Evolutionary conservation across 305 asterid species (phyloP), one percentile per base, ranked within the genome.

Genomic region (Solanum chacoense): DNA sequence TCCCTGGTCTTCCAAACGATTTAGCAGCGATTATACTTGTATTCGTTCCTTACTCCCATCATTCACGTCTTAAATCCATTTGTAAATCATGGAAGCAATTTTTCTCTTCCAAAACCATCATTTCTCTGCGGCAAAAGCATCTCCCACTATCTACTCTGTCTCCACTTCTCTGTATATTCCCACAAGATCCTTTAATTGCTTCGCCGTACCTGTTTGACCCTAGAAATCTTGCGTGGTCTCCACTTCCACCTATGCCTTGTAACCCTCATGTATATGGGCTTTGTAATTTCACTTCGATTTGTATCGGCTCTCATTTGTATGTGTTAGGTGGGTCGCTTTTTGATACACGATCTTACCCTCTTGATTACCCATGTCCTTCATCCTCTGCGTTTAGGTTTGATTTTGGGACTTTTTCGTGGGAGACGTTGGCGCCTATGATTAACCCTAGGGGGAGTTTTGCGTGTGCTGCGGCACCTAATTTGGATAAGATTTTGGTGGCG

Each of bases 371-470:
- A 2, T 91, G 95, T 69, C 96, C 98, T 0, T 93, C 99, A 8
- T 91, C 96, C 5, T 91, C 95, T 1, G 93, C 86, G 0, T 97
- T 90, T 85, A 91, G 98, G 22, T 97, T 96, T 16, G 93, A 93
- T 91, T 95, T 95, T 34, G 85, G 91, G 6, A 89, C 90, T 1
- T 92, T 86, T 35, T 35, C 84, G 0, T 97, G 99, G 99, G 98
- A 95, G 28, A 55, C 91, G 8, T 78, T 97, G 85, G 90, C 98
- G 4, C 93, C 95, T 28, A 95, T 97, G 99, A 95, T 95, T 89
- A 91, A 96, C 0, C 96, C 99, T 0, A 94, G 99, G 32, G 98
- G 99, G 20, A 97, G 99, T 42, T 97, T 97, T 16, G 99, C 99
- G 4, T 97, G 99, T 71, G 97, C 97, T 2, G 96, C 94, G 4